Evolutionary conservation across 2,329 filamentous ascomycete genomes (phyloP).

Genomic region (Fusarium stilboides): DNA sequence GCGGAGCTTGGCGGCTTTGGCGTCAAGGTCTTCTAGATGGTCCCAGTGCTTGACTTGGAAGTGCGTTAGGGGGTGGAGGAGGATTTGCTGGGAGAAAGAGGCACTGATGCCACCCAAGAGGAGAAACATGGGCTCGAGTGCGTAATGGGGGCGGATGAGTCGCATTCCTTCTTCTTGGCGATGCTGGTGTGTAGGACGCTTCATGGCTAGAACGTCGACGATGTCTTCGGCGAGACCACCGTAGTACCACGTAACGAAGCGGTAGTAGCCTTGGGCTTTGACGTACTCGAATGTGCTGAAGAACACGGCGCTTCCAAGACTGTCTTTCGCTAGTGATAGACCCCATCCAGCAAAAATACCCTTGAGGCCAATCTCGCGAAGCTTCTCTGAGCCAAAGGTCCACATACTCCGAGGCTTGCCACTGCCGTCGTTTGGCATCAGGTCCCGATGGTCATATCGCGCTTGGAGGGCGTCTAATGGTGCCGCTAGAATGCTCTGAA

Average conservation of each 20-base stretch:
- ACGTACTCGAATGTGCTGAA: conserved; percentile 83
- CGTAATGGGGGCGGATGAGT: conserved; percentile 80
- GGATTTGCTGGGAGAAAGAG: conserved; percentile 76
- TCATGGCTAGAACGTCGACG: conserved; percentile 65
- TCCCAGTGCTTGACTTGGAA: conserved; percentile 82
- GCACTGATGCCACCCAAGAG: conserved; percentile 78
- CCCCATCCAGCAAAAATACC: conserved; percentile 83
- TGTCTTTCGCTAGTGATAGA: conserved; percentile 78
- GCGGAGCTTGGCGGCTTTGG: conserved; percentile 65
- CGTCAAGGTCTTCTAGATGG: conserved; percentile 80
- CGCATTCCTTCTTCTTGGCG: conserved; percentile 53
- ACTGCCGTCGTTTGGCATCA: conserved; percentile 60
- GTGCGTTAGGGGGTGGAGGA: conserved; percentile 80
- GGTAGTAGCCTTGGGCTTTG: conserved; percentile 80
- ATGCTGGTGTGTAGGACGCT: conserved; percentile 56
- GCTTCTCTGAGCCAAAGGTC: conserved; percentile 75
- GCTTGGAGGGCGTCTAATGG: conserved; percentile 83
- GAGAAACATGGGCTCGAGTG: conserved; percentile 81
- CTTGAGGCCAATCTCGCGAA: conserved; percentile 78
- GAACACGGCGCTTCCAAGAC: conserved; percentile 78
- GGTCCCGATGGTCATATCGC: conserved; percentile 74
- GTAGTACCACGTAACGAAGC: conserved; percentile 80
- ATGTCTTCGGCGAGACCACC: conserved; percentile 69
- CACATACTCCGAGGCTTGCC: conserved; percentile 76
- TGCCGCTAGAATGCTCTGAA: conserved; percentile 81